Evolutionary conservation across 257 asterid species (phyloP), one percentile per base, ranked within the genome.

Genomic region (Osmanthus fragrans): DNA sequence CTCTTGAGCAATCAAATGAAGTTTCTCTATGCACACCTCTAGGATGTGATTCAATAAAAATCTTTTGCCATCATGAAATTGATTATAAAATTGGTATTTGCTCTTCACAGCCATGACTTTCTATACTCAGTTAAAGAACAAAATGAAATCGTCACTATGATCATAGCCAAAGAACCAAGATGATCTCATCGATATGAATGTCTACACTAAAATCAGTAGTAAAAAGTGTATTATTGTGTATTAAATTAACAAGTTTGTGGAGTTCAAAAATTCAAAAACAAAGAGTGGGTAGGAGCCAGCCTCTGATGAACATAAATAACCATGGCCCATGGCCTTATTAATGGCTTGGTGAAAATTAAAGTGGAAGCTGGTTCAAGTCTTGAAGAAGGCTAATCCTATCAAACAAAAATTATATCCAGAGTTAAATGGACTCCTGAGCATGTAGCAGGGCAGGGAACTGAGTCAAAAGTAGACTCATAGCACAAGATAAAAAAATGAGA

Each of bases 401-500:
- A 23, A 58, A 58, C 66, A 32, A 58, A 21, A n/a, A 58, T 58
- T 8, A 21, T 21, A 58, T 58, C 29, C 15, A 58, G 13, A 56
- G 32, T 21, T 58, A 58, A 58, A 9, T 21, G 13, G 32, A 58
- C 66, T 21, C 66, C 30, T 21, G 13, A n/a, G 66, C 13, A 58
- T 58, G 27, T 4, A 58, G 66, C 66, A 58, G 15, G 29, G 32
- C 5, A 6, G 66, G 66, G 66, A 58, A 10, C 4, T n/a, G 29
- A 58, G 66, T 58, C 66, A 58, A 8, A 58, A 58, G 30, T 15
- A 21, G 29, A 58, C 66, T 10, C 8, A 51, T 32, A 65, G 69
- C 76, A 58, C 49, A 51, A 23, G 45, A 37, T 56, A 23, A 36
- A 23, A 65, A 27, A 54, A 80, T 33, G 42, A 80, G 18, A 73